Base-by-base conservation (phyloP, 2,329 filamentous ascomycete species). In the Xylariaceae sp. region DNA sequence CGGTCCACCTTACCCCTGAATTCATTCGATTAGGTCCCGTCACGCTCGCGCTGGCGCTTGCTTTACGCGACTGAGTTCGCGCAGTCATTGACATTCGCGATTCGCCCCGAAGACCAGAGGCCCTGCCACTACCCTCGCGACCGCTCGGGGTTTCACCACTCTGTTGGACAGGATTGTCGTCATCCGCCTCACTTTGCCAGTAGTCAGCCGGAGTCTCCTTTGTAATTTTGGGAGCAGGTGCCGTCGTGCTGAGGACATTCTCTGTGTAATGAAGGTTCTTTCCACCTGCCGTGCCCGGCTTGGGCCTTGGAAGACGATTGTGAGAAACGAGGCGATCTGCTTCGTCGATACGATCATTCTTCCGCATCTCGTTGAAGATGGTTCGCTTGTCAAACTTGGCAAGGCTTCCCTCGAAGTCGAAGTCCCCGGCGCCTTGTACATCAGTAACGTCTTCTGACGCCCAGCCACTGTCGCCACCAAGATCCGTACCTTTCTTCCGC, bases 401-500 rank as follows among this genome's bases (percentile, higher is more conserved):
- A 37, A 97, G 80, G 65, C 92, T 92, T 57, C 86, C 87, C 67
- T 90, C 87, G 69, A 97, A 97, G 73, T 97, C 93, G 68, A 97
- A 97, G 62, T 97, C 94, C 9, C 89, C 90, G 79, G 94, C 84
- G 71, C 95, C 93, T 74, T 93, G 90, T 18, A 94, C 90, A 71
- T 97, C 94, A 0, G 91, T 97, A 18, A 93, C 92, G 70, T 97
- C 93, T 71, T 97, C 94, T 0, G 93, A 97, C 3, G 90, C 92
- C 92, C 93, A 97, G 2, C 91, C 93, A 71, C 91, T 95, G 49
- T 90, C 83, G 7, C 74, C 74, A 47, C 65, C 67, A 10, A 59
- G 62, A 35, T 71, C 72, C 51, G 72, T 73, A 66, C 73, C 78
- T 58, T 77, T 79, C 66, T 77, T 74, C 62, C 70, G 74, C 62